Evolutionary conservation across 169 alveolate genomes (phyloP), one percentile per base, ranked within the genome.

Genomic region (Plasmodium blacklocki): DNA sequence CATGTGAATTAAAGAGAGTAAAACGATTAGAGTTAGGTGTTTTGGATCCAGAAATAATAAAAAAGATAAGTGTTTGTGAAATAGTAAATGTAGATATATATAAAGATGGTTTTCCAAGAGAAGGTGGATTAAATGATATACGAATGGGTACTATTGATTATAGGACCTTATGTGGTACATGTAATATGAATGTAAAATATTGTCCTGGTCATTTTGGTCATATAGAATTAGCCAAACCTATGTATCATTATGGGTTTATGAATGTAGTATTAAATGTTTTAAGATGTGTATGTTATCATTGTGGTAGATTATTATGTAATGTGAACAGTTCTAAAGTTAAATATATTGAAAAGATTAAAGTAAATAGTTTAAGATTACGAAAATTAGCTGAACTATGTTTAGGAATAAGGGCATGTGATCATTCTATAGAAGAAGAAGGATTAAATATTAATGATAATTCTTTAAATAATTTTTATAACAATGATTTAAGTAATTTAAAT

Each of bases 181-280:
- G 99, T 91, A 94, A 93, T 68, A 98, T 98, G 97, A 95, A 97
- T 89, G 96, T 97, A 87, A 96, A 95, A 88, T 97, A 98, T 72
- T 99, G 99, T 88, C 99, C 99, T 3, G 99, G 99, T 15, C 99
- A 99, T 88, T 98, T 99, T 92, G 99, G 99, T 23, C 99, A 98
- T 93, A 97, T 99, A 63, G 97, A 96, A 59, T 94, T 99, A 18
- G 99, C 98, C 11, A 97, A 94, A 78, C 99, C 99, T 7, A 98
- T 98, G 94, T 99, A 95, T 91, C 99, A 98, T 88, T 96, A 96
- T 23, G 98, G 99, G 9, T 98, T 97, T 93, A 88, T 99, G 49
- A 95, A 91, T 52, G 96, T 98, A 14, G 97, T 98, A 7, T 88
- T 96, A 64, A 97, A 97, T 92, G 96, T 98, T 7, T 95, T 99